Base-by-base conservation (phyloP, 345 rosid species). In the Brassica juncea region DNA sequence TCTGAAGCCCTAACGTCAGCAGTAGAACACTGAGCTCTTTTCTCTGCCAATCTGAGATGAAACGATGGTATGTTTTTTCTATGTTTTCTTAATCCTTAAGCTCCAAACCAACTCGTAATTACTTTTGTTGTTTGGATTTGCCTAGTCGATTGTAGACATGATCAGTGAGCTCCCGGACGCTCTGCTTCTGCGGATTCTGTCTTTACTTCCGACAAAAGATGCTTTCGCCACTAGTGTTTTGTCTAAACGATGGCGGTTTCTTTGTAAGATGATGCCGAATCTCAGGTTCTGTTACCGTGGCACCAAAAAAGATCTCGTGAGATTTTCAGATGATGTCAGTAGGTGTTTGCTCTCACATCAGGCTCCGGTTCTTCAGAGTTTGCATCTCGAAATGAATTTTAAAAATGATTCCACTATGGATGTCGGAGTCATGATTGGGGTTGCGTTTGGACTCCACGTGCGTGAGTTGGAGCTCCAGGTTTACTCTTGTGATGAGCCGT, bases 311-410 rank as follows among this genome's bases (percentile, higher is more conserved):
- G 28, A 52, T 52, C 58, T n/a, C 0, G 8, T n/a, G 2, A 5
- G 21, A 4, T 52, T 52, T 15, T 52, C 58, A 52, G 58, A n/a
- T 1, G 15, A n/a, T 5, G 58, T 52, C 58, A n/a, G 58, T 2
- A 52, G 23, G 8, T 52, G 3, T 52, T 52, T 52, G 58, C 21
- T n/a, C 0, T n/a, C 58, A 52, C 19, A 52, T 15, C 21, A 15
- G 58, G 58, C 58, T 52, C 58, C 58, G 58, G 58, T 52, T 52
- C 58, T 52, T n/a, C 58, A 52, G 58, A 15, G 58, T 52, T 52
- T 52, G 21, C 58, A 52, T 52, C 58, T 52, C 21, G 21, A 52
- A 1, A 52, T 52, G 21, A 2, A 4, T 1, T 52, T 52, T 4
- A 2, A 6, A 15, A 1, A n/a, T n/a, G 8, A 6, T 2, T 52